These are phyloP conservation scores for Ascodesmis nigricans DNA, from an alignment of 495 filamentous ascomycete genomes.

Conservation along the genomic window DNA sequence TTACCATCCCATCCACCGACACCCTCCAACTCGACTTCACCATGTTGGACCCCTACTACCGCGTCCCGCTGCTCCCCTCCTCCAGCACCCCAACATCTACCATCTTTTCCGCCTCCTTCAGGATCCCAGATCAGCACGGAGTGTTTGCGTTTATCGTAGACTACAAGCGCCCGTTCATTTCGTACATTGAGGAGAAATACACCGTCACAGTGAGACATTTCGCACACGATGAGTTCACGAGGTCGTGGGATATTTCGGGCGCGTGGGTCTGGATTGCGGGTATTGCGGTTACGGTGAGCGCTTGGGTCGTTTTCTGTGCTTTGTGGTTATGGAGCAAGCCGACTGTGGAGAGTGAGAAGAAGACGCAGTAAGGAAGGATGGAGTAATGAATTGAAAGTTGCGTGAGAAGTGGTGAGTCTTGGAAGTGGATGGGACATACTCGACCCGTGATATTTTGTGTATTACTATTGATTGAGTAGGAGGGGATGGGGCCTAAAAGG, in stretches of 20 bases:
- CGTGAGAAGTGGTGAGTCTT: too few species aligned
- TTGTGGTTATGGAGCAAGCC: conserved; percentile 81
- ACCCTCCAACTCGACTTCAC: conserved; percentile 81
- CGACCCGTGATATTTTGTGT: too few species aligned
- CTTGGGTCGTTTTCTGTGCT: conserved; percentile 65
- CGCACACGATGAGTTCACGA: conserved; percentile 87
- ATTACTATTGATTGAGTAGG: too few species aligned
- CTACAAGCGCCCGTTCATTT: conserved; percentile 86
- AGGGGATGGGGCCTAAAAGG: too few species aligned
- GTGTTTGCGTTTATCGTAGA: conserved; percentile 94
- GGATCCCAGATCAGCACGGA: conserved; percentile 81
- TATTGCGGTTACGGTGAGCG: conserved; percentile 57
- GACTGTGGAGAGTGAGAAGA: conserved; percentile 34
- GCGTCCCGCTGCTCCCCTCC: conserved; percentile 44
- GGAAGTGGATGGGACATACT: too few species aligned
- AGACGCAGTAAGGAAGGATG: conserved; percentile 37
- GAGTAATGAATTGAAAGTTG: neutral
- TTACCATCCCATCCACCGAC: conserved; percentile 44
- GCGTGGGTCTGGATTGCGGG: conserved; percentile 94
- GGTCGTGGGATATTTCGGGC: conserved; percentile 69
- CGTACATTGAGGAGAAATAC: conserved; percentile 77
- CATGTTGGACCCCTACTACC: conserved; percentile 97
- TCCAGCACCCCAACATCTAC: conserved; percentile 41
- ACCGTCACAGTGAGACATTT: conserved; percentile 88
- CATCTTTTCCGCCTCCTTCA: conserved; percentile 54